Conservation (phyloP, 2,329 filamentous ascomycete genomes). For the Fonsecaea multimorphosa region DNA sequence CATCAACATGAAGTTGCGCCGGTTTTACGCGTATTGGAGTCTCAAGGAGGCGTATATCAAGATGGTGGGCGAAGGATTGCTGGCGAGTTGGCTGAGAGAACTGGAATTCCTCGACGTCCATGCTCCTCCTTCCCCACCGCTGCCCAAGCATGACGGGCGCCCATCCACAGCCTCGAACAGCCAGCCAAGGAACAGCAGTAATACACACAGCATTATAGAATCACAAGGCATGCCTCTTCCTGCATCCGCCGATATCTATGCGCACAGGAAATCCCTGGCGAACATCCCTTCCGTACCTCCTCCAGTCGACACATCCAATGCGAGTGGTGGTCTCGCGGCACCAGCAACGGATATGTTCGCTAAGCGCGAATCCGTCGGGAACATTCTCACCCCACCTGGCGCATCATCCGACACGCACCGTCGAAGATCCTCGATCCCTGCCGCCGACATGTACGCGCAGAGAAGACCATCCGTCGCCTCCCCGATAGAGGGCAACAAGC, state of each 20-base stretch:
- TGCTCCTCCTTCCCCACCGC: slow-evolving; percentile 55
- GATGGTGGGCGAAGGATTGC: slow-evolving; percentile 67
- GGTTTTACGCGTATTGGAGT: slow-evolving; percentile 70
- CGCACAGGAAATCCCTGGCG: neutral
- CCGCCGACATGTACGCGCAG: slow-evolving; percentile 17
- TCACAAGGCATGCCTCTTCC: slow-evolving; percentile 3
- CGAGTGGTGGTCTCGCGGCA: neutral
- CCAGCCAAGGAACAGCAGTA: slow-evolving; percentile 5
- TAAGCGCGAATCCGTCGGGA: neutral
- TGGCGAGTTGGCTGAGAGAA: slow-evolving; percentile 66
- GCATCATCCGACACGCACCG: neutral
- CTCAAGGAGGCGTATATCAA: slow-evolving; percentile 72
- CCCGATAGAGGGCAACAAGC: neutral
- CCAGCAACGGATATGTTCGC: neutral
- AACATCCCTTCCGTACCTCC: neutral
- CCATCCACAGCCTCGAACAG: neutral
- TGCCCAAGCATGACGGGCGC: neutral
- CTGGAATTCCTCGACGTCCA: slow-evolving; percentile 66
- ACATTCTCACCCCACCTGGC: neutral
- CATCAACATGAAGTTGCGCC: slow-evolving; percentile 63
- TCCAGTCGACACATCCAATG: neutral
- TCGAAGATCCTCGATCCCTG: slow-evolving; percentile 8
- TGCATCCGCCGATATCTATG: slow-evolving; percentile 9
- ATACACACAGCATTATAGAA: slow-evolving; percentile 4
- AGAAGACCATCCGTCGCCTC: slow-evolving; percentile 4